These are phyloP conservation scores for Ceratobasidium papillatum DNA, from an alignment of 1,284 basidiomycete species.

Conservation along the genomic window DNA sequence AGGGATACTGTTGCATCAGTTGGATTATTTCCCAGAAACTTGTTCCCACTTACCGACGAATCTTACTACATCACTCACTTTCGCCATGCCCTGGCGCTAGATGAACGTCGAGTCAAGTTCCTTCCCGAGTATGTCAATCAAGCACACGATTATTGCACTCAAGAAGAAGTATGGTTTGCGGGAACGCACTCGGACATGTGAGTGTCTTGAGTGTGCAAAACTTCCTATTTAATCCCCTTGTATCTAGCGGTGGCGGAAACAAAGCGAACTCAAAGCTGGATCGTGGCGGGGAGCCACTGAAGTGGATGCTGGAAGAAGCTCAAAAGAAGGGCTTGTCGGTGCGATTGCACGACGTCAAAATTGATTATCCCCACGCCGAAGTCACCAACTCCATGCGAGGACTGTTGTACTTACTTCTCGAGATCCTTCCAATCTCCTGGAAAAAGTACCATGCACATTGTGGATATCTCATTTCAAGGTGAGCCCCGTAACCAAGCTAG, in stretches of 20 bases:
- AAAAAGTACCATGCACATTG: background rate
- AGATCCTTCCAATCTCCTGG: background rate
- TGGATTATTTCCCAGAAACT: conserved; percentile 49
- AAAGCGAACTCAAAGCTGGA: conserved; percentile 40
- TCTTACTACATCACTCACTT: conserved; percentile 52
- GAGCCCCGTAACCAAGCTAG: background rate
- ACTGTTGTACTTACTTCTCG: background rate
- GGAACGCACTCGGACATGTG: conserved; percentile 53
- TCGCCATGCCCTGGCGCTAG: conserved; percentile 57
- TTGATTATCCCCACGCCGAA: background rate
- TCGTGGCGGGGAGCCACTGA: conserved; percentile 34
- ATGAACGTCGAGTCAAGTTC: conserved; percentile 56
- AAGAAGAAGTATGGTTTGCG: conserved; percentile 54
- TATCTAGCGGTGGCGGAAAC: conserved; percentile 46
- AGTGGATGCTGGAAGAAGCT: conserved; percentile 47
- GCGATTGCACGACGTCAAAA: background rate
- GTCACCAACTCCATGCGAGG: conserved; percentile 6
- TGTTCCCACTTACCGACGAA: conserved; percentile 47
- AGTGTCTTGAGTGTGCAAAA: conserved; percentile 17
- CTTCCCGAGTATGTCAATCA: conserved; percentile 53
- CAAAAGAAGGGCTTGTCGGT: conserved; percentile 36
- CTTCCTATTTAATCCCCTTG: background rate
- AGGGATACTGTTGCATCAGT: conserved; percentile 60
- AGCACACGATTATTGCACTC: background rate
- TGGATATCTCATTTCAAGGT: background rate